Evolutionary conservation across 1,284 basidiomycete species (phyloP).

Genomic region (Bondarzewia mesenterica): DNA sequence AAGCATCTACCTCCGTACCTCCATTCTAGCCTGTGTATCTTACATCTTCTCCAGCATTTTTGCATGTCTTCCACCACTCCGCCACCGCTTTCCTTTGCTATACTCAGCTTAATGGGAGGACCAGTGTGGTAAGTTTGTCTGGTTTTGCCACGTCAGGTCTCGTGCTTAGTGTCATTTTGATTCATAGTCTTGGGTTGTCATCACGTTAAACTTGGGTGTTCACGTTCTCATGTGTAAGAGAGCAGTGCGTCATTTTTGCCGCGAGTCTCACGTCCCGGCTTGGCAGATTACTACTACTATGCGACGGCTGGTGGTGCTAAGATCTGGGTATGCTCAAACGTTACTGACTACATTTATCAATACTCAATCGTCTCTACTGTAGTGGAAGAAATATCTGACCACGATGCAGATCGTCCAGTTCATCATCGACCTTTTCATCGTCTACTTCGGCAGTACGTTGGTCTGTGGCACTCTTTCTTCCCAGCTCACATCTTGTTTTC

Average conservation of each 20-base stretch:
- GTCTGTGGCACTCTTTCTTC: slow-evolving; percentile 10
- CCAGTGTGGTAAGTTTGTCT: slow-evolving; percentile 64
- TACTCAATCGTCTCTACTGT: slow-evolving; percentile 1
- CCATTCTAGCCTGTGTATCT: background rate
- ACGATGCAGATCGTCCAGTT: slow-evolving; percentile 96
- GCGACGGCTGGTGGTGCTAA: slow-evolving; percentile 91
- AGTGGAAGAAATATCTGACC: slow-evolving; percentile 98
- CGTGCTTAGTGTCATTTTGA: slow-evolving; percentile 7
- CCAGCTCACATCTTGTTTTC: slow-evolving; percentile 1
- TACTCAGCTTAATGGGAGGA: slow-evolving; percentile 88
- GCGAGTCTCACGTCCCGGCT: background rate
- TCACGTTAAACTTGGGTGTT: slow-evolving; percentile 86
- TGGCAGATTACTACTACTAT: slow-evolving; percentile 91
- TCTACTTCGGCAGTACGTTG: slow-evolving; percentile 88
- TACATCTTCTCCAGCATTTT: slow-evolving; percentile 56
- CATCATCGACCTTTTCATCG: slow-evolving; percentile 80
- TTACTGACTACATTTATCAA: background rate
- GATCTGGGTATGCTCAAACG: slow-evolving; percentile 69
- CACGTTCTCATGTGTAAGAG: slow-evolving; percentile 97
- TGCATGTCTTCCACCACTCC: slow-evolving; percentile 98
- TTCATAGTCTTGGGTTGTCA: slow-evolving; percentile 89
- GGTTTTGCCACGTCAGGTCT: background rate
- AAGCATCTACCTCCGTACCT: slow-evolving; percentile 17
- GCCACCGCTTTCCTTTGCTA: slow-evolving; percentile 96
- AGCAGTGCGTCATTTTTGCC: background rate